Evolutionary conservation across 2,329 filamentous ascomycete genomes (phyloP).

Genomic region (Fusarium nygamai): DNA sequence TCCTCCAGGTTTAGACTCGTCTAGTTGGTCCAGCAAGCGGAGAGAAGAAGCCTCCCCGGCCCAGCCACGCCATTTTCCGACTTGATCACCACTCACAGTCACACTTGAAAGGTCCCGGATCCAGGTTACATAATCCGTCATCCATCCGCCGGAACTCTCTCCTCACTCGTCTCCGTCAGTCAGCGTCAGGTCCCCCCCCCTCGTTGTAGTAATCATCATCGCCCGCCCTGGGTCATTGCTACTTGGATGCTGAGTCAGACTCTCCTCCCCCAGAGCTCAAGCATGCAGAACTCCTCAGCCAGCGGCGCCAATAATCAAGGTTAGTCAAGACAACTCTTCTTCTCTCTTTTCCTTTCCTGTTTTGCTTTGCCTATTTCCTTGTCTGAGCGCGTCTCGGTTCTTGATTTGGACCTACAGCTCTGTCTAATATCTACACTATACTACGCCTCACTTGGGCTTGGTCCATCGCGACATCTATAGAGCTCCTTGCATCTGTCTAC

Average conservation of each 20-base stretch:
- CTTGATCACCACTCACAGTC: conserved; percentile 31
- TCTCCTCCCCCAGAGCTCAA: conserved; percentile 42
- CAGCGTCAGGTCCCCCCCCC: conserved; percentile 38
- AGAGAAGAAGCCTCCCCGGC: conserved; percentile 35
- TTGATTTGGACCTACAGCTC: conserved; percentile 14
- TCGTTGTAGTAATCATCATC: conserved; percentile 46
- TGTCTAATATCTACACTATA: conserved; percentile 14
- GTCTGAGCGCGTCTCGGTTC: conserved; percentile 15
- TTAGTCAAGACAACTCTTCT: conserved; percentile 41
- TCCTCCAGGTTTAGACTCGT: conserved; percentile 1
- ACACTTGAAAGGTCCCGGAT: conserved; percentile 28
- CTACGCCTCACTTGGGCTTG: conserved; percentile 8
- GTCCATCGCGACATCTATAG: conserved; percentile 34
- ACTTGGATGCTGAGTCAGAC: conserved; percentile 51
- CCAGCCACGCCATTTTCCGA: conserved; percentile 46
- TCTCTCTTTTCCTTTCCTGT: conserved; percentile 19
- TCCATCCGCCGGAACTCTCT: conserved; percentile 40
- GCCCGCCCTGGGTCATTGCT: conserved; percentile 39
- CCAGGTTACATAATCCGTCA: conserved; percentile 44
- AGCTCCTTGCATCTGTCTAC: conserved; percentile 28
- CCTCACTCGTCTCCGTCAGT: conserved; percentile 42
- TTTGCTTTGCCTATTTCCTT: conserved; percentile 26
- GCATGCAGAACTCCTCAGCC: conserved; percentile 48
- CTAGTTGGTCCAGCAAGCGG: conserved; percentile 21
- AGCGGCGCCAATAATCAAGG: conserved; percentile 48